phyloP scores from a whole-genome alignment of 2,329 filamentous ascomycete species.

The Phialemonium atrogriseum region DNA sequence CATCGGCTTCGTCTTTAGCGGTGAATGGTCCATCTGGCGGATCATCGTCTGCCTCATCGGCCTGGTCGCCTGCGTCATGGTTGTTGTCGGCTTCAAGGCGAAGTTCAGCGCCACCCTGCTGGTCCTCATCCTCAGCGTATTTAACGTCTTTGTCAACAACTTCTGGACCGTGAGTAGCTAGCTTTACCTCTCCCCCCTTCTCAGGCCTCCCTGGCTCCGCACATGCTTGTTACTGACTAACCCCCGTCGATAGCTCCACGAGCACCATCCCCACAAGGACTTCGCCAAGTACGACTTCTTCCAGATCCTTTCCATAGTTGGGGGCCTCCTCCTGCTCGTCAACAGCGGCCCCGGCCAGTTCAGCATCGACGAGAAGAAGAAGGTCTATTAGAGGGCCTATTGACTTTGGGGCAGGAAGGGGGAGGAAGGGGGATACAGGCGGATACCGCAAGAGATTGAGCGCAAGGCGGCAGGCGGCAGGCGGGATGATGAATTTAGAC shows the following conservation, averaged over 20 bases:
- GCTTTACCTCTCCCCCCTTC: slow-evolving; percentile 2
- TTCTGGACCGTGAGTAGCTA: slow-evolving; percentile 88
- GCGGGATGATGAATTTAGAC: too few relatives aligned
- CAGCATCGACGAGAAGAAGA: slow-evolving; percentile 99
- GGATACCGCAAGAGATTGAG: too few relatives aligned
- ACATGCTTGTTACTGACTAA: slow-evolving; percentile 18
- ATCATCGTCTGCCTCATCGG: slow-evolving; percentile 78
- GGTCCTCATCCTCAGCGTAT: slow-evolving; percentile 89
- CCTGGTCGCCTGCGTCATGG: slow-evolving; percentile 91
- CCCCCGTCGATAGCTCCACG: slow-evolving; percentile 72
- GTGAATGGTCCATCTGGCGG: slow-evolving; percentile 85
- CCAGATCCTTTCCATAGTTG: slow-evolving; percentile 97
- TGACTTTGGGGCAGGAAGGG: too few relatives aligned
- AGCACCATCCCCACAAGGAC: slow-evolving; percentile 98
- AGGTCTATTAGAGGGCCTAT: slow-evolving; percentile 86
- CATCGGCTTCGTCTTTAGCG: slow-evolving; percentile 90
- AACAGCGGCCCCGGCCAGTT: slow-evolving; percentile 98
- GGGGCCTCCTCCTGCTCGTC: slow-evolving; percentile 89
- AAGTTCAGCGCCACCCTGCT: slow-evolving; percentile 97
- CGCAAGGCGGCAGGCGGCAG: too few relatives aligned
- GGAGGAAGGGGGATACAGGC: too few relatives aligned
- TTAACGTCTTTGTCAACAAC: slow-evolving; percentile 98
- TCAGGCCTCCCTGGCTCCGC: too few relatives aligned
- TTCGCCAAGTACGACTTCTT: slow-evolving; percentile 99
- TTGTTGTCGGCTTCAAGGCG: slow-evolving; percentile 98